phyloP scores from a whole-genome alignment of 2,329 filamentous ascomycete species.

The Corinectria fuckeliana region DNA sequence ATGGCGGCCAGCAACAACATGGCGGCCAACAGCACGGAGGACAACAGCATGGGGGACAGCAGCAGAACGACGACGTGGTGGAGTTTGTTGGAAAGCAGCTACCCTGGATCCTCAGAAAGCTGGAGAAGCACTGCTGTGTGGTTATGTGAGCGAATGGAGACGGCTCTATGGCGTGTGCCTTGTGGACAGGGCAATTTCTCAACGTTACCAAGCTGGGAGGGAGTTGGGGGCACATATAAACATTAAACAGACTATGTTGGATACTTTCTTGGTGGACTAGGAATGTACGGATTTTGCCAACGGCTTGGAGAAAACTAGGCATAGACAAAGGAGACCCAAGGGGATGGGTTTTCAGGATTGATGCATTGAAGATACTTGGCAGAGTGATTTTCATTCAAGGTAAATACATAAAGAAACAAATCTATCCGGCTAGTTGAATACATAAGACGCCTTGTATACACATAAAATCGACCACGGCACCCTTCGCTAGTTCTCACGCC shows the following conservation, averaged over 20 bases:
- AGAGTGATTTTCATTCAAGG: constrained; percentile 13
- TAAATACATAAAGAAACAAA: background rate
- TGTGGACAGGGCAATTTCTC: constrained; percentile 11
- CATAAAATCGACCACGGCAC: background rate
- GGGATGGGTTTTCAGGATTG: constrained; percentile 4
- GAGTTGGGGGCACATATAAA: background rate
- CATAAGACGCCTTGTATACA: background rate
- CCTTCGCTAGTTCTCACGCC: background rate
- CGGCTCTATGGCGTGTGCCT: constrained; percentile 11
- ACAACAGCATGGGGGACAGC: constrained; percentile 49
- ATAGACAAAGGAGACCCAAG: constrained; percentile 16
- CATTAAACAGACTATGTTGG: constrained; percentile 8
- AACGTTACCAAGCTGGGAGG: too few relatives aligned
- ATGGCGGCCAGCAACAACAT: constrained; percentile 50
- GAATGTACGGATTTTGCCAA: constrained; percentile 1
- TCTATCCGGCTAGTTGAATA: background rate
- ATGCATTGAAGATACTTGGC: constrained; percentile 21
- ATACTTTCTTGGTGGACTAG: constrained; percentile 4
- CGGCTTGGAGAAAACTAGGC: background rate
- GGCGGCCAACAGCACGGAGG: constrained; percentile 33
- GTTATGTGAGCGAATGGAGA: constrained; percentile 66
- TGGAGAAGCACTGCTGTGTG: constrained; percentile 74
- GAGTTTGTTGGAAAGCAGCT: constrained; percentile 67
- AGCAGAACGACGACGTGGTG: constrained; percentile 61
- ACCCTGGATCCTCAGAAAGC: constrained; percentile 65